Evolutionary conservation across 2,329 filamentous ascomycete species (phyloP), one percentile per base, ranked within the genome.

Genomic region (Grosmannia penicillata): DNA sequence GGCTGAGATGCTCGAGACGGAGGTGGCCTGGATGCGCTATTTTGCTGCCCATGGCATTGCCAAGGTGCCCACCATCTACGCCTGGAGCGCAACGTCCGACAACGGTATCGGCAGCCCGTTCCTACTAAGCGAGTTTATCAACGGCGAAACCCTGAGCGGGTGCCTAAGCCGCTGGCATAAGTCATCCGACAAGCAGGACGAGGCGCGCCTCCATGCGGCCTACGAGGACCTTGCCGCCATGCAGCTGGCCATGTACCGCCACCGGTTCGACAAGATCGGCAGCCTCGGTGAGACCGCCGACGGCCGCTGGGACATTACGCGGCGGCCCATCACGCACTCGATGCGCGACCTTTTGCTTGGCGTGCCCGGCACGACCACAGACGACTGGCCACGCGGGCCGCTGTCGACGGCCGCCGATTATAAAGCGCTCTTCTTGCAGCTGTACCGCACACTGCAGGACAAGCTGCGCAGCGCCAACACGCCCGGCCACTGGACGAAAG

Each of bases 291-390:
- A 18, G 8, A 23, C 18, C 22, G 15, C 14, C 15, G 18, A 18
- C 11, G 33, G 33, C 33, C 11, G 8, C 10, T 36, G 33, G 33
- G 33, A 22, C 8, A 15, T 36, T 23, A 36, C 33, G 7, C 17
- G 24, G 27, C 33, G 56, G 40, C 57, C 58, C 7, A 44, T 61
- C n/a, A 61, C 56, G 13, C 57, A 56, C 36, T 56, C 57, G 27
- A 60, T 61, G 54, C 61, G 62, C 39, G 55, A 61, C 42, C 38
- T 58, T 36, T 53, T 45, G 1, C 53, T 48, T 37, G 49, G 18
- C 24, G 18, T 56, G 19, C 46, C 54, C n/a, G 49, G 48, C 29
- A 60, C 53, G 41, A 51, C 54, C 8, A 39, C 40, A 17, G 41
- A 45, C 33, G 28, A 14, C 24, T 56, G 58, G 41, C 47, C 53